Evolutionary conservation across 73 alveolate genomes (phyloP).

Genomic region (Paramecium sonneborni): DNA sequence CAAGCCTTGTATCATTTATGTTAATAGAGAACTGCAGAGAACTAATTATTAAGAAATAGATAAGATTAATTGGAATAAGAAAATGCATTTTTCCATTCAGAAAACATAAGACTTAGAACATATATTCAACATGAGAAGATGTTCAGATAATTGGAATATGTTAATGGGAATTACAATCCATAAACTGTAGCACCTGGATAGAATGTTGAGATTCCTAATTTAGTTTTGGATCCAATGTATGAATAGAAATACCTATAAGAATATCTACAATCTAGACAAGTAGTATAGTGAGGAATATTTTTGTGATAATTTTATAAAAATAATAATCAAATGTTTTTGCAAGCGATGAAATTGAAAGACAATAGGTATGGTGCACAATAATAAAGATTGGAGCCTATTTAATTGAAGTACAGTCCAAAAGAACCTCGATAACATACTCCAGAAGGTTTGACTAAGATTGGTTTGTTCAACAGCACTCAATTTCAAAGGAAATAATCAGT

Average conservation of each 20-base stretch:
- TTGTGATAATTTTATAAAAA: not conserved
- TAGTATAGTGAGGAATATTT: not conserved
- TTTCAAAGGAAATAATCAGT: not conserved
- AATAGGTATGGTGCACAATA: not conserved
- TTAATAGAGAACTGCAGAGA: slow-evolving; percentile 9
- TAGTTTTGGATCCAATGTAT: slow-evolving; percentile 15
- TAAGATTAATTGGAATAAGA: not conserved
- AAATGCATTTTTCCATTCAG: not conserved
- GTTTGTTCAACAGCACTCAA: slow-evolving; percentile 32
- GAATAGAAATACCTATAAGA: not conserved
- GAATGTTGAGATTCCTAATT: not conserved
- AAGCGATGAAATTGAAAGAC: not conserved
- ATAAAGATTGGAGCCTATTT: slow-evolving; percentile 28
- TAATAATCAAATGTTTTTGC: not conserved
- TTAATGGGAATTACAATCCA: not conserved
- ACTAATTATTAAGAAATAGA: not conserved
- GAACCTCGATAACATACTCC: slow-evolving; percentile 25
- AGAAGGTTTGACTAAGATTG: not conserved
- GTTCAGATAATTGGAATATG: slow-evolving; percentile 6
- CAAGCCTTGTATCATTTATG: slow-evolving; percentile 11
- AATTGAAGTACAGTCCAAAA: slow-evolving; percentile 30
- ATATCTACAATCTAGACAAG: not conserved
- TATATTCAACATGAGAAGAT: slow-evolving; percentile 7
- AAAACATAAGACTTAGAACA: not conserved
- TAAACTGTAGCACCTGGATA: not conserved